phyloP scores from a whole-genome alignment of 345 rosid genomes.

The Anacardium occidentale region DNA sequence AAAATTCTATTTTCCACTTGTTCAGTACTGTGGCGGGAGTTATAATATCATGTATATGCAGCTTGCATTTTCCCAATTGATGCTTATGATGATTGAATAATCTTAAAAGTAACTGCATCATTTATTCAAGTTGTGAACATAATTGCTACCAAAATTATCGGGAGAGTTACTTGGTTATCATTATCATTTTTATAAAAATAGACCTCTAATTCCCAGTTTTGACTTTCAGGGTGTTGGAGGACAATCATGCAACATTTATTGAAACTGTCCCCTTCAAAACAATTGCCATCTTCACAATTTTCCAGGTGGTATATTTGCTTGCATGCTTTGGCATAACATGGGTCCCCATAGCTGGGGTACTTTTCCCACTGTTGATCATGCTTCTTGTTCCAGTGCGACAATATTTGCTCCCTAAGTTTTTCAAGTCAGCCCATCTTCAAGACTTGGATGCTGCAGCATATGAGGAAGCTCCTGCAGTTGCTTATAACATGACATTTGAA shows the following conservation, averaged over 20 bases:
- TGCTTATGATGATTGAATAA: neutral
- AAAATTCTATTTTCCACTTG: neutral
- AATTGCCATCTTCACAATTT: conserved; percentile 56
- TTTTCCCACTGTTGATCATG: conserved; percentile 74
- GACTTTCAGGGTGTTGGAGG: conserved; percentile 55
- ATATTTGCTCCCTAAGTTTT: conserved; percentile 60
- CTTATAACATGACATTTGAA: conserved; percentile 51
- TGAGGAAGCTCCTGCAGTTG: conserved; percentile 67
- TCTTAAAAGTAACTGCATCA: neutral
- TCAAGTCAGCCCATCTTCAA: conserved; percentile 68
- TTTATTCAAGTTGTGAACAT: neutral
- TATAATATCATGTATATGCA: neutral
- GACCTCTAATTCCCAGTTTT: conserved; percentile 11
- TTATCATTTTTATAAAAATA: conserved; percentile 5
- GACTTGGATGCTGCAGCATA: conserved; percentile 80
- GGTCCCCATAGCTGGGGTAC: conserved; percentile 79
- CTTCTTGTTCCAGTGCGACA: conserved; percentile 75
- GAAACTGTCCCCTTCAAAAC: conserved; percentile 72
- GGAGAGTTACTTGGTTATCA: neutral
- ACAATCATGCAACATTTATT: conserved; percentile 54
- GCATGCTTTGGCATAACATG: conserved; percentile 73
- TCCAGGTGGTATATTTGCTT: conserved; percentile 64
- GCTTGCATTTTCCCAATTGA: neutral
- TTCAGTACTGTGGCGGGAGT: neutral
- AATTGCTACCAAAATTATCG: neutral